Base-by-base conservation (phyloP, 2,329 filamentous ascomycete species). In the Xylariaceae sp. region DNA sequence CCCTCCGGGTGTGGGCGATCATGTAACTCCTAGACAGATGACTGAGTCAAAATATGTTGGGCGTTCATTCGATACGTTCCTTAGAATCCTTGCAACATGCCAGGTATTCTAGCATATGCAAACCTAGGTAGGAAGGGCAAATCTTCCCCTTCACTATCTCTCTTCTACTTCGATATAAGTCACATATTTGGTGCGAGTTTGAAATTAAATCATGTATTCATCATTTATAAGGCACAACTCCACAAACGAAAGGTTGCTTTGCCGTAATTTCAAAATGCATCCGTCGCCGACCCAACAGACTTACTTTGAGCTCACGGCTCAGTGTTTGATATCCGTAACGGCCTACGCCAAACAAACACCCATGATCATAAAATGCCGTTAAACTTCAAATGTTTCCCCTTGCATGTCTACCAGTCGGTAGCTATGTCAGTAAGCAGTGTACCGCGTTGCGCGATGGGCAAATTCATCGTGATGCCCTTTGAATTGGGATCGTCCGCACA, bases 201-300 rank as follows among this genome's bases (percentile, higher is more conserved):
- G 32, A 34, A 13, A 34, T 34, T 26, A 13, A 34, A 34, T 10
- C 37, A 40, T 21, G 16, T 16, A 5, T 19, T 5, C n/a, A 16
- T 16, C 21, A 8, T 16, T 19, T 29, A 10, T 29, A 41, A 36
- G 22, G n/a, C 15, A 41, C 16, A 29, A 21, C 16, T 40, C 26
- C n/a, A 22, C 18, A n/a, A 46, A 30, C n/a, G n/a, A n/a, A 34
- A 21, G 34, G 48, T 18, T 22, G 18, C 12, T n/a, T 6, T 43
- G 19, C 32, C 43, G 15, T 56, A 52, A 39, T 46, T 46, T 49
- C 42, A 53, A 49, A 40, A 41, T 6, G 29, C 9, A 36, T 37
- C 22, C 36, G 32, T 39, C 21, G 15, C 22, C 32, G 9, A 9
- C 18, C n/a, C 18, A 7, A 37, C 45, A 40, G 22, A 34, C 32